Percentiles rank a stretch among this genome's conserved stretches.
Conservation (phyloP, 345 rosid species). For the Geranium brycei region DNA sequence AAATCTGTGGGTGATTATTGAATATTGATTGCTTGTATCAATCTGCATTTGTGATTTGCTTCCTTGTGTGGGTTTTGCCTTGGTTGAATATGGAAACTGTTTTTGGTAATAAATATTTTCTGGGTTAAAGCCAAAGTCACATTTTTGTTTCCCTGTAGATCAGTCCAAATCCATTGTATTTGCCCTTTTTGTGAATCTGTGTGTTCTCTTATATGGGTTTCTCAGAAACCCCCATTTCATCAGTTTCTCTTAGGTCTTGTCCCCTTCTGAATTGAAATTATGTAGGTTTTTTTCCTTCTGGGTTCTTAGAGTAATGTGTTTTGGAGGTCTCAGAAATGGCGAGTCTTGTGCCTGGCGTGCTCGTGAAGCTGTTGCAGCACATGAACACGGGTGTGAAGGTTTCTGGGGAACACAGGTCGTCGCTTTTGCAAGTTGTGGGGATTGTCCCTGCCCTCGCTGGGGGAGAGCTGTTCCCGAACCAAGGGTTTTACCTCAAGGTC, state of each 20-base stretch:
- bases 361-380: conserved; percentile 87
- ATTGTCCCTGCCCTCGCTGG: conserved; percentile 94
- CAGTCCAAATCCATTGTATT: neutral
- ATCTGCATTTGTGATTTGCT: too few relatives aligned
- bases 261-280: too few relatives aligned
- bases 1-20: neutral
- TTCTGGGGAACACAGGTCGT: conserved; percentile 89
- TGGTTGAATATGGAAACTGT: neutral
- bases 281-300: conserved; percentile 1
- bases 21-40: too few relatives aligned
- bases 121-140: conserved; percentile 1
- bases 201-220: neutral
- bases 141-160: neutral
- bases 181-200: neutral
- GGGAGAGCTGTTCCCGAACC: conserved; percentile 78
- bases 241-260: too few relatives aligned
- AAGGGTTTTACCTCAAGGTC: conserved; percentile 89
- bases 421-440: conserved; percentile 79
- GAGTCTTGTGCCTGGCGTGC: conserved; percentile 88
- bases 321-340: conserved; percentile 50
- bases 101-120: conserved; percentile 2
- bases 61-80: neutral
- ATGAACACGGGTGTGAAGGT: conserved; percentile 94
- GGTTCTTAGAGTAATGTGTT: conserved; percentile 27
- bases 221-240: neutral